These are phyloP conservation scores for Perkinsela sp. DNA, from an alignment of 208 protist genomes.

Conservation along the genomic window DNA sequence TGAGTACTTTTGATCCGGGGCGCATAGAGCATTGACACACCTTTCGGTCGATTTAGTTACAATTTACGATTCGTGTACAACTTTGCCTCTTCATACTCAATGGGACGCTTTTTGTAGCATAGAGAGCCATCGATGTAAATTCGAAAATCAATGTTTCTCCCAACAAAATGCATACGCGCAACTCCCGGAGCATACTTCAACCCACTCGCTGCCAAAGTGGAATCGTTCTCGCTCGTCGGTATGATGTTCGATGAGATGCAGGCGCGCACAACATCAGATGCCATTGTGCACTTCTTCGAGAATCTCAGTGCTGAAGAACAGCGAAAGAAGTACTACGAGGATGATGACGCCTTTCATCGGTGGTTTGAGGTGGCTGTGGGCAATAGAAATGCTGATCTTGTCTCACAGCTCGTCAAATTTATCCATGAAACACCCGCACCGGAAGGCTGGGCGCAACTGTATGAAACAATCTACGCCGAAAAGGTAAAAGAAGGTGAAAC, in stretches of 20 bases:
- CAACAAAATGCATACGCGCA: background rate
- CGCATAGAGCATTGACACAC: too few relatives aligned
- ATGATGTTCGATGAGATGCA: conserved; percentile 1
- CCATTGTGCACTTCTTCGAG: background rate
- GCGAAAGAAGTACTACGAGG: background rate
- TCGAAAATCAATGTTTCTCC: background rate
- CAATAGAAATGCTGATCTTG: background rate
- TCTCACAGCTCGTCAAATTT: background rate
- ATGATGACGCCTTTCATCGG: background rate
- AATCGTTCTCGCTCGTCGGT: background rate
- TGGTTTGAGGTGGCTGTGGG: background rate
- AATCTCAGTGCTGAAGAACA: background rate
- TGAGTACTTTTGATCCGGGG: too few relatives aligned
- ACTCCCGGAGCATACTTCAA: background rate
- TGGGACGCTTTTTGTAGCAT: too few relatives aligned
- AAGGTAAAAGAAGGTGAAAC: background rate
- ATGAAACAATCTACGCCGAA: background rate
- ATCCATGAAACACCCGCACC: background rate
- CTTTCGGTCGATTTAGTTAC: too few relatives aligned
- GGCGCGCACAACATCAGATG: background rate
- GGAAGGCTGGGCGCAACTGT: background rate
- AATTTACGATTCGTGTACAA: too few relatives aligned
- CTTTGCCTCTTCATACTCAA: too few relatives aligned
- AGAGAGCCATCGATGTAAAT: too few relatives aligned
- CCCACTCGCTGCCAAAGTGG: background rate